Conservation (phyloP, 1,284 basidiomycete species). For the Uromyces viciae-fabae region DNA sequence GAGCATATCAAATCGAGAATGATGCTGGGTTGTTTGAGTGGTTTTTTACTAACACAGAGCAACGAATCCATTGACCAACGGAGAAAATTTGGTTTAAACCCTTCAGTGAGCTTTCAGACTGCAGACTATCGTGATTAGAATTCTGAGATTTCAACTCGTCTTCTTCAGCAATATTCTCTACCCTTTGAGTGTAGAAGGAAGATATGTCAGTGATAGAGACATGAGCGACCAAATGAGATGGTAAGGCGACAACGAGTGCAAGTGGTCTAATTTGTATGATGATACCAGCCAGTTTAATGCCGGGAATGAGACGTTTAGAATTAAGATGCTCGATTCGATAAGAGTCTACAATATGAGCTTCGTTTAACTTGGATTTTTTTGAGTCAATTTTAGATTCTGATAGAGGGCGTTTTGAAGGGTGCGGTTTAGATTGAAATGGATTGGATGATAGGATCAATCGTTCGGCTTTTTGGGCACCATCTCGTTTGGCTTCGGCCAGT, state of each 20-base stretch:
- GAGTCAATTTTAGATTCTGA: not conserved
- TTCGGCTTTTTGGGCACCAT: constrained; percentile 37
- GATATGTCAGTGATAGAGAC: constrained; percentile 93
- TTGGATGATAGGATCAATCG: not conserved
- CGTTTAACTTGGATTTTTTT: not conserved
- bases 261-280: constrained; percentile 83
- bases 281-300: constrained; percentile 81
- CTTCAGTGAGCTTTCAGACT: constrained; percentile 62
- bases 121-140: constrained; percentile 52
- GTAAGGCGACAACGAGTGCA: constrained; percentile 84
- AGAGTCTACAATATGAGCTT: not conserved
- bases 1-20: not conserved
- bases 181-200: constrained; percentile 69
- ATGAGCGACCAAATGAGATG: constrained; percentile 90
- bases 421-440: constrained; percentile 8
- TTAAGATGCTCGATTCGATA: constrained; percentile 40
- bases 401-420: not conserved
- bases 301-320: constrained; percentile 64
- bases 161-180: constrained; percentile 54
- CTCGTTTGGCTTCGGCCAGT: constrained; percentile 28
- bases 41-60: constrained; percentile 66
- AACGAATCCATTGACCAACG: constrained; percentile 80
- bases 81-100: constrained; percentile 69
- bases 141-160: not conserved
- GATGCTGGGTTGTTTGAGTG: constrained; percentile 25